A percentile compares a stretch with the other conserved stretches of the same genome.
These are phyloP conservation scores for Schizosaccharomyces versatilis DNA, from an alignment of 1,139 yeast genomes.

Conservation along the genomic window DNA sequence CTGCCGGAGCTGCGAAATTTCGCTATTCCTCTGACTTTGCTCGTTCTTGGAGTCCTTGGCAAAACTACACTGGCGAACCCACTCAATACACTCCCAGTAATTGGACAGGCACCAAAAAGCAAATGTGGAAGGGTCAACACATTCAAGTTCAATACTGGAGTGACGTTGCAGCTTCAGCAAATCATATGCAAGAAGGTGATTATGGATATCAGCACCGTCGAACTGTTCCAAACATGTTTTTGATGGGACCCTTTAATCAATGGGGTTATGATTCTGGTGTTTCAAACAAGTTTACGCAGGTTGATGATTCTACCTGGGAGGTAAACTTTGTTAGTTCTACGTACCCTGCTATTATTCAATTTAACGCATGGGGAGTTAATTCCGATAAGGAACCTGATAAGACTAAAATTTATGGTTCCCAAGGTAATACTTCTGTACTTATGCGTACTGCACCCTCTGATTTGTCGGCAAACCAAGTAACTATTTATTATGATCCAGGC, in stretches of 20 bases:
- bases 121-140: slow-evolving; percentile 7
- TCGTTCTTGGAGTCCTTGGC: slow-evolving; percentile 7
- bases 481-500: slow-evolving; percentile 7
- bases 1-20: slow-evolving; percentile 9
- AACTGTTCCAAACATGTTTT: slow-evolving; percentile 6
- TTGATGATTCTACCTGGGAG: not conserved
- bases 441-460: slow-evolving; percentile 8
- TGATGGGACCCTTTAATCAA: slow-evolving; percentile 6
- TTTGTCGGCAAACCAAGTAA: slow-evolving; percentile 7
- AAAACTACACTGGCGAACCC: slow-evolving; percentile 4
- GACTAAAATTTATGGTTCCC: slow-evolving; percentile 6
- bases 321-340: slow-evolving; percentile 3
- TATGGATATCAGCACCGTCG: slow-evolving; percentile 1
- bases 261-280: slow-evolving; percentile 8
- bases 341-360: not conserved
- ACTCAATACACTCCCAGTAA: slow-evolving; percentile 4
- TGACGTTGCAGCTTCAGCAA: slow-evolving; percentile 3
- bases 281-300: slow-evolving; percentile 3
- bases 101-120: slow-evolving; percentile 7
- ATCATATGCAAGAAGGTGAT: slow-evolving; percentile 9
- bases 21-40: slow-evolving; percentile 9
- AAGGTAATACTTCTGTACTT: slow-evolving; percentile 5
- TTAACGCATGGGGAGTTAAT: slow-evolving; percentile 9
- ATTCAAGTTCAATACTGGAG: slow-evolving; percentile 8
- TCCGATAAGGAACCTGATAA: slow-evolving; percentile 7